Percentiles rank a stretch among this genome's conserved stretches.
Evolutionary conservation across 164 flowering plant species (phyloP).

Genomic region (Magnolia kwangsiensis): DNA sequence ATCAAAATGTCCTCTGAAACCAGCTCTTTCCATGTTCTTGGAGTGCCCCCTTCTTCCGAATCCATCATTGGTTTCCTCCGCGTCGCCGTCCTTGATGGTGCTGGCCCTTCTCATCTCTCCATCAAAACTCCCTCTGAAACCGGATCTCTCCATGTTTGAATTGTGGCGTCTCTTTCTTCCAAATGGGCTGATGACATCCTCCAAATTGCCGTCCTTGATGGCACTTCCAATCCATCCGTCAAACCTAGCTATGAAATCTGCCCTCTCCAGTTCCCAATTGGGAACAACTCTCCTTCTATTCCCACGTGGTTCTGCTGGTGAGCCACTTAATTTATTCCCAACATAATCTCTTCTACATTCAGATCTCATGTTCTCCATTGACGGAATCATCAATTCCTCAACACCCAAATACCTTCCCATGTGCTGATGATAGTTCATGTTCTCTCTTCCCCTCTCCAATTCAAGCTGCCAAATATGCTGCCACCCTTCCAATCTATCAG

Average conservation of each 20-base stretch:
- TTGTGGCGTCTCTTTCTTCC: too few relatives aligned
- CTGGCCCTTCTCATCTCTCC: neutral
- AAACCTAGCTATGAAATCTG: neutral
- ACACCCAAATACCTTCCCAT: neutral
- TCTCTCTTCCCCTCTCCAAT: constrained; percentile 4
- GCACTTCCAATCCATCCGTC: neutral
- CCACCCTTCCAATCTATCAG: neutral
- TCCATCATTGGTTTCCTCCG: neutral
- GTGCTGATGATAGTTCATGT: neutral
- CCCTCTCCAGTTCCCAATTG: neutral
- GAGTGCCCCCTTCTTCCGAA: too few relatives aligned
- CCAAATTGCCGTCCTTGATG: neutral
- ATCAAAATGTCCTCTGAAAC: neutral
- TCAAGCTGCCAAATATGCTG: neutral
- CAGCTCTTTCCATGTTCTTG: too few relatives aligned
- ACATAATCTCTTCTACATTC: neutral
- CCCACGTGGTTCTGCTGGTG: neutral
- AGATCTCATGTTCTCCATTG: constrained; percentile 8
- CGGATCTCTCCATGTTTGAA: too few relatives aligned
- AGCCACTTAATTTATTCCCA: neutral
- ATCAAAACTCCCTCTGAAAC: neutral
- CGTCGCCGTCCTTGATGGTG: neutral
- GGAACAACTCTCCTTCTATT: neutral
- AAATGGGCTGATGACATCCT: too few relatives aligned
- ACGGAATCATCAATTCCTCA: neutral